These are phyloP conservation scores for Candida maltosa DNA, from an alignment of 805 yeast genomes.

Conservation along the genomic window DNA sequence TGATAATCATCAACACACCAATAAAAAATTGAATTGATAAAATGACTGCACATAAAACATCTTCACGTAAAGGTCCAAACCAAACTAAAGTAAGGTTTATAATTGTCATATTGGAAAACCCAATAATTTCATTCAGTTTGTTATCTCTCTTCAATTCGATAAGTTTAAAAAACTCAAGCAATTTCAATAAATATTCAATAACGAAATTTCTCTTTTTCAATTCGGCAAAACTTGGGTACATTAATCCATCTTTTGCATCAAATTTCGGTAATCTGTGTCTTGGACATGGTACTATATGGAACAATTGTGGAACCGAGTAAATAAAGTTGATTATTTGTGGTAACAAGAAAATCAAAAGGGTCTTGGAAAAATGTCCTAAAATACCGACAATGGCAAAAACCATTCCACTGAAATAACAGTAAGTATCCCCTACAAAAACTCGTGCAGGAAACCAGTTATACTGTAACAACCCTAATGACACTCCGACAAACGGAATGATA, in stretches of 20 bases:
- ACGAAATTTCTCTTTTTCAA: slow-evolving; percentile 22
- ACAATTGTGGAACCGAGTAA: slow-evolving; percentile 89
- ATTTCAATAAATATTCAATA: slow-evolving; percentile 6
- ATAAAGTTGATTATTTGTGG: slow-evolving; percentile 91
- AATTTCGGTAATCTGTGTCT: slow-evolving; percentile 89
- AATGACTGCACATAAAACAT: slow-evolving; percentile 59
- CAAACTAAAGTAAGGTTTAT: slow-evolving; percentile 80
- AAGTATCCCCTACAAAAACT: slow-evolving; percentile 97
- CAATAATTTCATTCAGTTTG: slow-evolving; percentile 21
- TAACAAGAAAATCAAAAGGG: slow-evolving; percentile 76
- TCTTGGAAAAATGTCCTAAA: slow-evolving; percentile 93
- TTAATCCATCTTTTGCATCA: slow-evolving; percentile 60
- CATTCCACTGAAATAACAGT: slow-evolving; percentile 98
- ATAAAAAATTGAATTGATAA: slow-evolving; percentile 58
- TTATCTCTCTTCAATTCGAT: slow-evolving; percentile 32
- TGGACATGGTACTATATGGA: slow-evolving; percentile 87
- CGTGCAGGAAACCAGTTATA: slow-evolving; percentile 88
- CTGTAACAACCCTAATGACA: slow-evolving; percentile 68
- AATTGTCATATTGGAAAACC: slow-evolving; percentile 80
- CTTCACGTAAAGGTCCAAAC: slow-evolving; percentile 91
- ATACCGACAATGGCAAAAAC: slow-evolving; percentile 97
- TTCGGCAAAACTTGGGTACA: slow-evolving; percentile 59
- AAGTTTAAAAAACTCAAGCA: slow-evolving; percentile 50
- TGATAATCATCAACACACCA: slow-evolving; percentile 64
- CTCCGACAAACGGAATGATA: slow-evolving; percentile 84